Percentiles rank a stretch among this genome's conserved stretches.
phyloP scores from a whole-genome alignment of 805 yeast species.

The Jamesozyma spencerorum region DNA sequence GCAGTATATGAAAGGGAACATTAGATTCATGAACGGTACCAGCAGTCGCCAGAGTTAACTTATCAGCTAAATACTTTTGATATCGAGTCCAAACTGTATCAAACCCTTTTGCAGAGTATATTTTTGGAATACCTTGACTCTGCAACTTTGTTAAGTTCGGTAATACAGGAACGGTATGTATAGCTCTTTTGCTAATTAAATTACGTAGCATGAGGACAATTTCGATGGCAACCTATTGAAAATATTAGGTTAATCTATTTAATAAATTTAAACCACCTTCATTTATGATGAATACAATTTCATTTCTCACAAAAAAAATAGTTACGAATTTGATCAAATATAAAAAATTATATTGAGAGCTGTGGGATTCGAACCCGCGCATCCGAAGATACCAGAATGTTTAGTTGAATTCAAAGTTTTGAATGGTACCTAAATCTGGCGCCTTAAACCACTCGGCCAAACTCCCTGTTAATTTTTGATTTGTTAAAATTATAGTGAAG shows the following conservation, averaged over 20 bases:
- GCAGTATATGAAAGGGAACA: conserved; percentile 59
- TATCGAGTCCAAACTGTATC: conserved; percentile 71
- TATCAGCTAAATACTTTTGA: conserved; percentile 56
- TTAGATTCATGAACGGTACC: conserved; percentile 77
- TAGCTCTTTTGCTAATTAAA: conserved; percentile 16
- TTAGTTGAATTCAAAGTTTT: conserved; percentile 8
- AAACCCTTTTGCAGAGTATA: conserved; percentile 43
- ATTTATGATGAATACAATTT: too few species aligned
- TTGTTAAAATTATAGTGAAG: not conserved
- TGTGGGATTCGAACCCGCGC: conserved; percentile 39
- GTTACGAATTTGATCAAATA: conserved; percentile 2
- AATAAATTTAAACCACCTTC: too few species aligned
- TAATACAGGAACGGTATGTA: conserved; percentile 28
- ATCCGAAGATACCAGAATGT: conserved; percentile 38
- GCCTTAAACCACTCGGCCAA: conserved; percentile 41
- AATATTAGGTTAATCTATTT: not conserved
- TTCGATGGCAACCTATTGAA: too few species aligned
- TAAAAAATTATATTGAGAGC: conserved; percentile 27
- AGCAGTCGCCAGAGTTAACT: conserved; percentile 52
- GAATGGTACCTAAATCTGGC: conserved; percentile 33
- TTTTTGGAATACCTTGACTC: conserved; percentile 23
- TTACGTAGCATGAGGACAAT: conserved; percentile 17
- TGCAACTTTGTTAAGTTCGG: conserved; percentile 12
- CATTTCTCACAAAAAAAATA: too few species aligned
- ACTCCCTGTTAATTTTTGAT: conserved; percentile 23